Evolutionary conservation across 2,329 filamentous ascomycete species (phyloP), one percentile per base, ranked within the genome.

Genomic region (Remersonia thermophila): DNA sequence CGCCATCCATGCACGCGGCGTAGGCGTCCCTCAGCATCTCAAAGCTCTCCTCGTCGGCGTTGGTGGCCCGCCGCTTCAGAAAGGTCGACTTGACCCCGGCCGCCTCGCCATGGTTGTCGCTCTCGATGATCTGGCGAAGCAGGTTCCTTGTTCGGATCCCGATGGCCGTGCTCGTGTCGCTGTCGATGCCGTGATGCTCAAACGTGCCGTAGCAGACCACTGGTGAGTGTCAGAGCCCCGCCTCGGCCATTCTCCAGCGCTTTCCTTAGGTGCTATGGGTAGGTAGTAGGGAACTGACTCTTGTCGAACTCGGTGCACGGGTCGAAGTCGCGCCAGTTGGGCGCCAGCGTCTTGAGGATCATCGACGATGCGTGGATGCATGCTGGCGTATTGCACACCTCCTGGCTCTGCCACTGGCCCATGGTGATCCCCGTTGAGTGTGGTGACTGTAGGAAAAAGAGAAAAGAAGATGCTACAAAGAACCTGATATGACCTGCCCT

Each of bases 251-350:
- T n/a, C n/a, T n/a, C n/a, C n/a, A n/a, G n/a, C n/a, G n/a, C n/a
- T n/a, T n/a, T n/a, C n/a, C n/a, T n/a, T n/a, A n/a, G n/a, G n/a
- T n/a, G n/a, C n/a, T n/a, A n/a, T n/a, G n/a, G n/a, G n/a, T n/a
- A n/a, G n/a, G n/a, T n/a, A n/a, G n/a, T n/a, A n/a, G n/a, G n/a
- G n/a, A n/a, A 23, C 20, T 23, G 5, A 45, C 42, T 67, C 51
- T 76, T 63, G 41, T 81, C 74, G 41, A 84, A 84, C 49, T 82
- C 58, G n/a, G 63, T 68, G 47, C 80, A 84, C 2, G 80, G 71
- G 50, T 83, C 76, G 27, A 83, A 60, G 2, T 71, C 55, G 40
- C 70, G 62, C 54, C 80, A 77, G 37, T 51, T 60, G 7, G 74
- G 69, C 12, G 73, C 70, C 11, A 80, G 57, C 40, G 74, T 36